Conservation (phyloP, 345 rosid genomes). For the Populus tremula region DNA sequence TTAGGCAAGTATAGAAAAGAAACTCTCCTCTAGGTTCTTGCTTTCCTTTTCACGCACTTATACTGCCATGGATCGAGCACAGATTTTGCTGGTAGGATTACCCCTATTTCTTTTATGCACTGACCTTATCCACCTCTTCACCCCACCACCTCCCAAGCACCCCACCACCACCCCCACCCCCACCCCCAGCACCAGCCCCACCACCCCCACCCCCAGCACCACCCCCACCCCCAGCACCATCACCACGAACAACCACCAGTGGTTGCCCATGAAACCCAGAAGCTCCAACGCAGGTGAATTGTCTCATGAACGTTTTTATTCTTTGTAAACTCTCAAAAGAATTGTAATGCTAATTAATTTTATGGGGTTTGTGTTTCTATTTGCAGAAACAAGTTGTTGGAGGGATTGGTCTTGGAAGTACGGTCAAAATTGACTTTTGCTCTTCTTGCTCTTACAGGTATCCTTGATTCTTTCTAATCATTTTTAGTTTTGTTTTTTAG, state of each 20-base stretch:
- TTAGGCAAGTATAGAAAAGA: too few species aligned
- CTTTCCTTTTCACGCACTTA: not conserved
- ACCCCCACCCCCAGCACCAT: constrained; percentile 31
- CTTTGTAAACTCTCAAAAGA: not conserved
- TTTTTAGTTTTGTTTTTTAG: not conserved
- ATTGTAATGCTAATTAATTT: too few species aligned
- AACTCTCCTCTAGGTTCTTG: not conserved
- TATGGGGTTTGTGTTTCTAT: not conserved
- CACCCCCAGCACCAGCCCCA: constrained; percentile 38
- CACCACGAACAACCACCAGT: constrained; percentile 14
- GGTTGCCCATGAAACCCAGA: constrained; percentile 34
- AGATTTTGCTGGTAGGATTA: constrained; percentile 51
- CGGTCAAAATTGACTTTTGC: constrained; percentile 71
- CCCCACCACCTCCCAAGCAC: constrained; percentile 61
- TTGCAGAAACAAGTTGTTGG: constrained; percentile 47
- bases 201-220: constrained; percentile 31
- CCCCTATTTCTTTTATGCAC: constrained; percentile 63
- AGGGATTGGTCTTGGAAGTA: constrained; percentile 58
- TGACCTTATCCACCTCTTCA: constrained; percentile 62
- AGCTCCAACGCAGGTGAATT: constrained; percentile 44
- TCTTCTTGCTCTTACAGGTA: constrained; percentile 85
- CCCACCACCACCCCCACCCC: constrained; percentile 34
- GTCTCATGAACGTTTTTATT: not conserved
- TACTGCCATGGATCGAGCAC: constrained; percentile 49
- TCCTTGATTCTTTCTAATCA: not conserved